Evolutionary conservation across 2,329 filamentous ascomycete genomes (phyloP), one percentile per base, ranked within the genome.

Genomic region (Colletotrichum coccodes): DNA sequence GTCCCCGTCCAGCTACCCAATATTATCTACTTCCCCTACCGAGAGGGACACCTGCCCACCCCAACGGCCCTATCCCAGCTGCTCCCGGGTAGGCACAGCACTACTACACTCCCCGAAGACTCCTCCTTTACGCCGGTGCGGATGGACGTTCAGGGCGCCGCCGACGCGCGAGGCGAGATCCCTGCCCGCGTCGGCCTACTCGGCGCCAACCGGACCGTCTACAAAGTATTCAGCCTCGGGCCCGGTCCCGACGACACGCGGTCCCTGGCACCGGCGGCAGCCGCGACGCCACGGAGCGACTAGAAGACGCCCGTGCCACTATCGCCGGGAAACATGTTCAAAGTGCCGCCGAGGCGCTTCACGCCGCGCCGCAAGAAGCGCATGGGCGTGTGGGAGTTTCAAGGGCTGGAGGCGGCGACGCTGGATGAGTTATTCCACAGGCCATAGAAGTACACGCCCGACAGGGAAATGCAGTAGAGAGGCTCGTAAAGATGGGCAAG

Each of bases 141-240:
- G 60, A 88, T 90, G 84, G 84, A 89, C 69, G 82, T 87, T 7
- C 82, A 84, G 56, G 81, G 81, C 38, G 79, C 76, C 38, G 84
- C 79, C 46, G 77, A 79, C 7, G 73, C 81, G 23, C 79, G 84
- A 47, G 85, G 85, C 3, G 80, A 83, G 30, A 76, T 88, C 12
- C 84, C 87, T 1, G 78, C 81, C 3, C 80, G 87, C 56, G 77
- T 89, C 4, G 87, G 85, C 68, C 75, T 90, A 9, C 75, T 90
- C 9, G 83, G 83, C 18, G 79, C 78, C 28, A 85, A 87, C 68
- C 78, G 81, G 59, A 79, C 82, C 23, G 82, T 79, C 4, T 85
- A 86, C 72, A 83, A 79, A 60, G 84, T 85, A 0, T 88, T 85
- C 73, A 76, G 79, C 1, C 71, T 89, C 16, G 64, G 70, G 6